phyloP scores from a whole-genome alignment of 2,329 filamentous ascomycete species.

The Xenosphaeropsis pyriputrescens region DNA sequence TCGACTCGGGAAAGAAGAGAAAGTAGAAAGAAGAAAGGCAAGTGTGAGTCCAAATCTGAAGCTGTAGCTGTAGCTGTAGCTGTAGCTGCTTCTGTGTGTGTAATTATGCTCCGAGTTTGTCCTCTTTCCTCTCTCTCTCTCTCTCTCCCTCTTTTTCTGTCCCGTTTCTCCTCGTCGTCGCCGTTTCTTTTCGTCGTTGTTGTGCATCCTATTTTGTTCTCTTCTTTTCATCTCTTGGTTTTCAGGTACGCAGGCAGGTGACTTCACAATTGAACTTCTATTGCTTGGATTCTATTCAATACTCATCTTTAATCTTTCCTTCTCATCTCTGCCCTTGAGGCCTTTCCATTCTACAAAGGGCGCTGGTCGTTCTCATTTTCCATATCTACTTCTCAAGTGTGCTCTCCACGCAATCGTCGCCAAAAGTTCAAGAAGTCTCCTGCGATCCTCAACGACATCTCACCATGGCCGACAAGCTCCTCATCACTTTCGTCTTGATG shows the following conservation, averaged over 20 bases:
- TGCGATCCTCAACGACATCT: background rate
- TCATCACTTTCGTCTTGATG: slow-evolving; percentile 31
- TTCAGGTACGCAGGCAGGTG: too few species aligned
- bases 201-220: background rate
- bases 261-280: too few species aligned
- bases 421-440: background rate
- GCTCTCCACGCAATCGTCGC: background rate
- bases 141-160: background rate
- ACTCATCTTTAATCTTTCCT: background rate
- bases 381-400: background rate
- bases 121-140: background rate
- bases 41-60: too few species aligned
- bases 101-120: background rate
- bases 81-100: too few species aligned
- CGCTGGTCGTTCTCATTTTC: background rate
- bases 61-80: too few species aligned
- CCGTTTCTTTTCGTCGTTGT: background rate
- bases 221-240: background rate
- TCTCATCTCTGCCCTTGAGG: background rate
- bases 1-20: too few species aligned
- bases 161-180: background rate
- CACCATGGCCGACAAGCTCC: slow-evolving; percentile 30
- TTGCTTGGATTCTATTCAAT: background rate
- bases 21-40: too few species aligned
- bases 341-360: background rate